Base-by-base conservation (phyloP, 2,329 filamentous ascomycete species). In the Aureobasidium sp. region DNA sequence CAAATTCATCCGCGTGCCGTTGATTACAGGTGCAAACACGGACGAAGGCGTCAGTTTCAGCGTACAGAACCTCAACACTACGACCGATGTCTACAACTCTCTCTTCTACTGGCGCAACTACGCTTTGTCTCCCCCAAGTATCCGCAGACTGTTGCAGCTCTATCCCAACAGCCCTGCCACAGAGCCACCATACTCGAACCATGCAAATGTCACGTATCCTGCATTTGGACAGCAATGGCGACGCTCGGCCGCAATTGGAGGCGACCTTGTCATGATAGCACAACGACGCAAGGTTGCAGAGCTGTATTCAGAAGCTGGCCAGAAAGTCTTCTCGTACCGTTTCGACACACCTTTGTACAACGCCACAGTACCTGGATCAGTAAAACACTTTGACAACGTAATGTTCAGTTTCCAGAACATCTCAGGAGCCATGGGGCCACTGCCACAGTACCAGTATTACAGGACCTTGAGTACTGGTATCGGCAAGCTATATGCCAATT, bases 391-490 rank as follows among this genome's bases (percentile, higher is more conserved):
- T 59, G 73, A 74, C 65, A 81, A 81, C 53, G 79, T 80, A 0
- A 77, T 78, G 2, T 81, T 78, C 66, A 77, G 74, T 63, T 81
- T 82, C 67, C 77, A 81, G 66, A 81, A 81, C 61, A 79, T 80
- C 49, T 75, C 74, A 1, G 79, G 79, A 0, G 63, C 76, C 29
- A 68, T 81, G n/a, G 78, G 78, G 0, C 75, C 78, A 0, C 73
- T 78, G 27, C 78, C 78, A 0, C 50, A 66, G 39, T 67, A 62
- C 47, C 63, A 73, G 54, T 77, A 74, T 36, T 75, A 79, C 50
- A 70, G 67, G 27, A 74, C 79, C 45, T 65, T 73, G 16, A 67
- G 65, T n/a, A 64, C 63, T 8, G 59, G 48, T 6, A 75, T 79
- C 16, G 77, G 76, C 1, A 68, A 72, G 64, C 73, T 76, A 0